A percentile compares a stretch with the other conserved stretches of the same genome.
These are phyloP conservation scores for Bassia scoparia DNA, from an alignment of 148 eudicot genomes.

Conservation along the genomic window DNA sequence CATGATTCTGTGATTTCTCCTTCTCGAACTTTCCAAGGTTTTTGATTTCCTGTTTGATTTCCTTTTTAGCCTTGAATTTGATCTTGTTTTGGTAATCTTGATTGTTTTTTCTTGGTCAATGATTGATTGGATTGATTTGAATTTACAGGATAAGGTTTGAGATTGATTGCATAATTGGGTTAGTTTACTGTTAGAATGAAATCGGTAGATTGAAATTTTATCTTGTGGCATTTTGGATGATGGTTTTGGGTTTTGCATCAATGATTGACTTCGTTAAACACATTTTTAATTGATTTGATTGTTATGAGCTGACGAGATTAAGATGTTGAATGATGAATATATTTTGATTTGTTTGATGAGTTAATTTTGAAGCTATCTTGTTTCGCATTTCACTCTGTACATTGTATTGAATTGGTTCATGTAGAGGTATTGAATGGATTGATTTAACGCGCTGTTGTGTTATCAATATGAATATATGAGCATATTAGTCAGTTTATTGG, in stretches of 20 bases:
- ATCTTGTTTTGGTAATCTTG: neutral
- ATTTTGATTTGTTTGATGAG: neutral
- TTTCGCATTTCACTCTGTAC: neutral
- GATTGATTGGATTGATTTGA: neutral
- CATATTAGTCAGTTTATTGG: neutral
- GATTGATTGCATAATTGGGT: neutral
- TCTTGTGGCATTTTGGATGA: neutral
- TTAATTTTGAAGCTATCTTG: neutral
- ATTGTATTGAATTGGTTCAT: neutral
- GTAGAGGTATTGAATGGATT: neutral
- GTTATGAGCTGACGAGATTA: too few relatives aligned
- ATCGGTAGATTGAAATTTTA: neutral
- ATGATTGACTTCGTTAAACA: neutral
- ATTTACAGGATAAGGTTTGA: neutral
- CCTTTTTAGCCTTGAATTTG: neutral
- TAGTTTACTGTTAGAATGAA: neutral
- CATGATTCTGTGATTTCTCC: constrained; percentile 37
- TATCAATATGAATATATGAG: neutral
- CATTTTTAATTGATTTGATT: neutral
- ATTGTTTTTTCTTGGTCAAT: neutral
- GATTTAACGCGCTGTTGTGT: neutral
- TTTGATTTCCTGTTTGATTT: neutral
- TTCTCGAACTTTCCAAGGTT: constrained; percentile 37
- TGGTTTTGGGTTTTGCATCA: neutral
- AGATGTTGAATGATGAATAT: too few relatives aligned